phyloP scores from a whole-genome alignment of 2,329 filamentous ascomycete genomes.

The Claviceps humidiphila region DNA sequence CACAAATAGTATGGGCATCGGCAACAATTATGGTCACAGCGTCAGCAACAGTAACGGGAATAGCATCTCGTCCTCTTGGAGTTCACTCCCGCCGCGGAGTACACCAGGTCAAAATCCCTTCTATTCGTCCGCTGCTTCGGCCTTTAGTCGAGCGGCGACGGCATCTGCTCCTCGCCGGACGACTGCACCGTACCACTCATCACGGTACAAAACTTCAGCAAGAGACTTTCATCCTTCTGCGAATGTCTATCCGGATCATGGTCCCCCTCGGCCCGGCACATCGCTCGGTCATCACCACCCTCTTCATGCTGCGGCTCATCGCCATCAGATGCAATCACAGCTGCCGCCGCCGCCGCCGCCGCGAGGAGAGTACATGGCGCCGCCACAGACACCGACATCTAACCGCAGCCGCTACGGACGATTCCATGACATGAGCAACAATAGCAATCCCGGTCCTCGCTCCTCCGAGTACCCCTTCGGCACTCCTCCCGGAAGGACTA shows the following conservation, averaged over 20 bases:
- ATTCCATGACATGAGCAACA: slow-evolving; percentile 13
- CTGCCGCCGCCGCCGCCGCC: not conserved
- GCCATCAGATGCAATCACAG: not conserved
- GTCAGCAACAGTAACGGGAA: not conserved
- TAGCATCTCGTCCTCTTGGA: slow-evolving; percentile 9
- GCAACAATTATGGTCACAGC: not conserved
- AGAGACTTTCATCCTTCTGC: slow-evolving; percentile 18
- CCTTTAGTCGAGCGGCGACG: slow-evolving; percentile 4
- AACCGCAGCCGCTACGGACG: slow-evolving; percentile 16
- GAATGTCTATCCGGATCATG: not conserved
- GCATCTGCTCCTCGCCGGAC: not conserved
- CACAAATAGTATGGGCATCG: not conserved
- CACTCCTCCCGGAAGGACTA: not conserved
- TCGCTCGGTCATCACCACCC: slow-evolving; percentile 8
- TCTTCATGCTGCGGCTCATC: not conserved
- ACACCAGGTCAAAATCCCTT: slow-evolving; percentile 1
- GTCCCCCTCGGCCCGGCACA: slow-evolving; percentile 7
- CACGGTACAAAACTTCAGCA: slow-evolving; percentile 19
- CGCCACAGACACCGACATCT: slow-evolving; percentile 18
- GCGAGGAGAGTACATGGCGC: slow-evolving; percentile 13
- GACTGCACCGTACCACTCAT: slow-evolving; percentile 1
- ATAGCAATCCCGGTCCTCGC: not conserved
- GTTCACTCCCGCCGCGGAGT: slow-evolving; percentile 9
- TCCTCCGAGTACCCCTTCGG: not conserved
- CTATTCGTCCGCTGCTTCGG: slow-evolving; percentile 3